Evolutionary conservation across 202 grass and related monocot species (phyloP), one percentile per base, ranked within the genome.

Genomic region (Schoenoplectus tabernaemontani): DNA sequence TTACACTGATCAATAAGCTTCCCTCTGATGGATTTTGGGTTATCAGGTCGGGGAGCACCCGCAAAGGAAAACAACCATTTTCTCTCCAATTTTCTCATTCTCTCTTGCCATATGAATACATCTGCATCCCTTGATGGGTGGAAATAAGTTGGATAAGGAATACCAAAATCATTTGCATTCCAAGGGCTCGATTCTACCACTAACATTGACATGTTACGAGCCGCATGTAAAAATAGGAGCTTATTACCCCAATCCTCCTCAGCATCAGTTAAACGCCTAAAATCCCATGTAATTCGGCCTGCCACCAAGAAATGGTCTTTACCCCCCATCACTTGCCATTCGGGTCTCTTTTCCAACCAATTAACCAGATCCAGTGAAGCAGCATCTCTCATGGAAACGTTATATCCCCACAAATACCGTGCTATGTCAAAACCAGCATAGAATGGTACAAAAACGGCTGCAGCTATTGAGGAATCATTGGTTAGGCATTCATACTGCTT

Each of bases 401-500:
- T 99, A 24, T 99, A 88, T 3, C 96, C 96, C 96, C 96, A 99
- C 79, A 99, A 92, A 82, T 88, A 88, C 22, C 96, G 85, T 3
- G 96, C 88, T 1, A 99, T 80, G 57, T 99, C 96, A 15, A 99
- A 99, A 0, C 96, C 96, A 3, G 96, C 96, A 57, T 96, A 96
- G 80, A 99, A 99, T 0, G 96, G 96, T 78, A 99, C 96, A 20
- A 99, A 99, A n/a, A 99, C 61, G 12, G 96, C 96, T 0, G 96
- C 89, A 2, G 96, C 96, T 2, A 93, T 57, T 19, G 92, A 93
- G 28, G 92, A 93, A 78, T 99, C 96, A 6, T 87, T 69, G 58
- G 96, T 99, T 26, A 99, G 85, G 85, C 96, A 99, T 19, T 99
- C 88, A n/a, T 99, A 99, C 86, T 96, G 96, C 82, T 89, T 99